Evolutionary conservation across 495 filamentous ascomycete species (phyloP).

Genomic region (Amniculicola lignicola): DNA sequence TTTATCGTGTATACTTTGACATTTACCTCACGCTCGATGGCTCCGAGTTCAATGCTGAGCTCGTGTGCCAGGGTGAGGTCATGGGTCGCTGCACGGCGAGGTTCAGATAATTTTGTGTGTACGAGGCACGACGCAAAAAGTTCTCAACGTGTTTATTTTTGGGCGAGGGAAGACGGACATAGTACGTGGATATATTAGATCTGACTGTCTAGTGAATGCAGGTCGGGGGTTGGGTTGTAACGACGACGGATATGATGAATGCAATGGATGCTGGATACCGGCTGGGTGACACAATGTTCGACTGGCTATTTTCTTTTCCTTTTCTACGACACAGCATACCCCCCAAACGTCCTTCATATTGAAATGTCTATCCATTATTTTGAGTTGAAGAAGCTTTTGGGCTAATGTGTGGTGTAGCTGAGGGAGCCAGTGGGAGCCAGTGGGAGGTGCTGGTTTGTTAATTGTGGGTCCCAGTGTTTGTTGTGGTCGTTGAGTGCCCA

Average conservation of each 20-base stretch:
- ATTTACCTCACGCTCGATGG: slow-evolving; percentile 95
- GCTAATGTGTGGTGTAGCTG: no score
- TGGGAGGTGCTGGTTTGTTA: no score
- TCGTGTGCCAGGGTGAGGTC: slow-evolving; percentile 97
- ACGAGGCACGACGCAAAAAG: not conserved
- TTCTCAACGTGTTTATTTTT: no score
- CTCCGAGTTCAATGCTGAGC: slow-evolving; percentile 94
- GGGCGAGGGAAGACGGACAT: no score
- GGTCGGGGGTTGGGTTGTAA: not conserved
- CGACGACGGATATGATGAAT: not conserved
- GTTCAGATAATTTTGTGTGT: slow-evolving; percentile 56
- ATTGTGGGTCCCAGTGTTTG: no score
- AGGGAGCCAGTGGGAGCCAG: no score
- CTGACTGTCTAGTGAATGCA: not conserved
- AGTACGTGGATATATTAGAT: no score
- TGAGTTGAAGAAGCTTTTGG: no score
- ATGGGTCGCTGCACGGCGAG: slow-evolving; percentile 94
- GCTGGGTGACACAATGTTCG: no score
- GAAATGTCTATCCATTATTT: not conserved
- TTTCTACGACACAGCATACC: slow-evolving; percentile 2
- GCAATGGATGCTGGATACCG: no score
- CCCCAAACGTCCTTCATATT: slow-evolving; percentile 1
- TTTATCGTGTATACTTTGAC: slow-evolving; percentile 85
- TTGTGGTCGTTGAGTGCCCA: no score
- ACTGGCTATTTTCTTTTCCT: no score